phyloP scores from a whole-genome alignment of 2,329 filamentous ascomycete species.

The Dendrostoma leiphaemia region DNA sequence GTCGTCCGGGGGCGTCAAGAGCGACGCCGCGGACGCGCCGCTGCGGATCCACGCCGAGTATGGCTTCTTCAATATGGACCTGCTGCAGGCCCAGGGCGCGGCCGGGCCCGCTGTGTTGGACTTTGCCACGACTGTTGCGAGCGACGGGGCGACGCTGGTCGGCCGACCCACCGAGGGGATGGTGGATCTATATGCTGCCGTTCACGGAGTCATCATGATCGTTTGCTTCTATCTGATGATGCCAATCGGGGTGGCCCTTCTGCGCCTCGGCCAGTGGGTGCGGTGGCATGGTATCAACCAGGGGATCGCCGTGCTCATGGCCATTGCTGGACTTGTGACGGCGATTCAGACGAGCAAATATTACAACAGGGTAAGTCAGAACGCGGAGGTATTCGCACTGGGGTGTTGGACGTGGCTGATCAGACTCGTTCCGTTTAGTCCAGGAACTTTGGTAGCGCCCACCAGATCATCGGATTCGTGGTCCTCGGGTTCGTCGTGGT shows the following conservation, averaged over 20 bases:
- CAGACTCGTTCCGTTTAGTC: conserved; percentile 35
- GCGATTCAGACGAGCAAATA: conserved; percentile 51
- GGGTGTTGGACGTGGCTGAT: not conserved
- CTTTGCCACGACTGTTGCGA: conserved; percentile 30
- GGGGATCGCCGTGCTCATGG: conserved; percentile 43
- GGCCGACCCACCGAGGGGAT: conserved; percentile 24
- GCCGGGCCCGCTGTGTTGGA: conserved; percentile 40
- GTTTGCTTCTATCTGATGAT: conserved; percentile 53
- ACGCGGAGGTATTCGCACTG: not conserved
- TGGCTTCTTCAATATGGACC: conserved; percentile 55
- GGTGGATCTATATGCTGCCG: conserved; percentile 38
- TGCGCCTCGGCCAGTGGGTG: conserved; percentile 50
- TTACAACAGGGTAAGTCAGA: conserved; percentile 53
- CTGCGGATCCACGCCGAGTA: conserved; percentile 53
- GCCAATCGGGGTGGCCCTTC: conserved; percentile 53
- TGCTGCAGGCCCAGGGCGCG: conserved; percentile 48
- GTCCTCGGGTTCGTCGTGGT: conserved; percentile 49
- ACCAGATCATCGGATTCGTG: conserved; percentile 59
- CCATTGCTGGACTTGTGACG: conserved; percentile 47
- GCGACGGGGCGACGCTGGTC: conserved; percentile 34
- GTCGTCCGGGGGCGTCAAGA: conserved; percentile 35
- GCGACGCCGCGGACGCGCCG: conserved; percentile 39
- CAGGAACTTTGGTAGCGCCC: conserved; percentile 48
- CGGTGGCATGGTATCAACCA: conserved; percentile 57
- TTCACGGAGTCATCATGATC: conserved; percentile 54